Base-by-base conservation (phyloP, 2,329 filamentous ascomycete genomes). In the Balansia obtecta region DNA sequence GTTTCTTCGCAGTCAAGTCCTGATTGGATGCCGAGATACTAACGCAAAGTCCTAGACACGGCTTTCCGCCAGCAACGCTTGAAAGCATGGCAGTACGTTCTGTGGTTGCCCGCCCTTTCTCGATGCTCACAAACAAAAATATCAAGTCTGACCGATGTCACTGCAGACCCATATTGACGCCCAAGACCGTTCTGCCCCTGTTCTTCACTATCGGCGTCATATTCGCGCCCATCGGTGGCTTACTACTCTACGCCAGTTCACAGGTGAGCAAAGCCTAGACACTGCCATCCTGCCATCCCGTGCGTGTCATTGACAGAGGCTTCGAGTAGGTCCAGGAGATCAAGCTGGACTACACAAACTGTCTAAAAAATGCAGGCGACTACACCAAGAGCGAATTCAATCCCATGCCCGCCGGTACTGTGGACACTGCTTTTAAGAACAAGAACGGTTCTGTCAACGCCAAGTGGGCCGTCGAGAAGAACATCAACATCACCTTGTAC, bases 31-130 rank as follows among this genome's bases (percentile, higher is more conserved):
- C 4, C 2, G 22, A 37, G n/a, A 11, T 27, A 40, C 47, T 49
- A 40, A 49, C 40, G 13, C 30, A 43, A n/a, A 16, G n/a, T 43
- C 30, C 18, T 63, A 95, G 88, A 97, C 72, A 97, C 91, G 53
- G 93, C 93, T 11, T 98, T 97, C 66, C 81, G 93, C 61, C 93
- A 98, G 67, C 93, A 98, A 70, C 83, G 93, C 65, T 72, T 98
- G 68, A 96, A 97, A 72, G 93, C 93, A 73, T 98, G 93, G 93
- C 93, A 98, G 85, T 94, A 75, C 70, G 88, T 79, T 44, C 34
- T 45, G 16, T 30, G 37, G 13, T 13, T 15, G 18, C n/a, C 27
- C 30, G 18, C 30, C 12, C 32, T 16, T 18, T 27, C 37, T 41
- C 45, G 13, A 11, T 20, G 15, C 2, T 43, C n/a, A n/a, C 45